Conservation (phyloP, 2,329 filamentous ascomycete species). For the Clonostachys byssicola region DNA sequence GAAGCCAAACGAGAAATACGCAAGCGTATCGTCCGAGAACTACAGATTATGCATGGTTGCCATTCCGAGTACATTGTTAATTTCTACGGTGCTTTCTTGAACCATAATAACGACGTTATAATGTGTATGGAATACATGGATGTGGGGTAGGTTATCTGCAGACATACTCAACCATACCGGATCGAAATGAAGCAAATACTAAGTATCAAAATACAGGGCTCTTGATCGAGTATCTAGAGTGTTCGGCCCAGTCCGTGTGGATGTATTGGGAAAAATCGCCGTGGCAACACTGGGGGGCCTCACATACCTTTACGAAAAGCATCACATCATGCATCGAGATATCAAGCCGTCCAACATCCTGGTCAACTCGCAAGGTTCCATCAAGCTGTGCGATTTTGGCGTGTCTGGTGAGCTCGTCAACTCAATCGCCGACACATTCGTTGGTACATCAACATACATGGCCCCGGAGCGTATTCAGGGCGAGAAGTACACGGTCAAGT, state of each 20-base stretch:
- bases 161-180: neutral
- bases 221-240: constrained; percentile 91
- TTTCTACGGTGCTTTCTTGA: constrained; percentile 96
- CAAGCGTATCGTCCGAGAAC: constrained; percentile 92
- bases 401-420: constrained; percentile 98
- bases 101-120: constrained; percentile 94
- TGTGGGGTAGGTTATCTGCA: constrained; percentile 57
- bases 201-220: constrained; percentile 51
- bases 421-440: constrained; percentile 96
- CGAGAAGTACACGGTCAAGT: constrained; percentile 95
- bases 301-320: constrained; percentile 90
- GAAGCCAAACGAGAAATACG: constrained; percentile 97
- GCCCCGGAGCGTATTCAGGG: constrained; percentile 96
- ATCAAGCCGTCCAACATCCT: constrained; percentile 98
- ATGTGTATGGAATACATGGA: constrained; percentile 99
- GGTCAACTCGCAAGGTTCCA: constrained; percentile 88
- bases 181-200: neutral
- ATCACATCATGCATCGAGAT: constrained; percentile 98
- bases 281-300: constrained; percentile 91
- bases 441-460: constrained; percentile 99
- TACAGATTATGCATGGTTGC: constrained; percentile 98
- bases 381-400: constrained; percentile 98
- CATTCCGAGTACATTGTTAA: constrained; percentile 96
- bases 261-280: constrained; percentile 95
- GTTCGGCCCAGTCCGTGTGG: constrained; percentile 91